Base-by-base conservation (phyloP, 2,329 filamentous ascomycete species). In the Davidsoniella neocaledoniae region DNA sequence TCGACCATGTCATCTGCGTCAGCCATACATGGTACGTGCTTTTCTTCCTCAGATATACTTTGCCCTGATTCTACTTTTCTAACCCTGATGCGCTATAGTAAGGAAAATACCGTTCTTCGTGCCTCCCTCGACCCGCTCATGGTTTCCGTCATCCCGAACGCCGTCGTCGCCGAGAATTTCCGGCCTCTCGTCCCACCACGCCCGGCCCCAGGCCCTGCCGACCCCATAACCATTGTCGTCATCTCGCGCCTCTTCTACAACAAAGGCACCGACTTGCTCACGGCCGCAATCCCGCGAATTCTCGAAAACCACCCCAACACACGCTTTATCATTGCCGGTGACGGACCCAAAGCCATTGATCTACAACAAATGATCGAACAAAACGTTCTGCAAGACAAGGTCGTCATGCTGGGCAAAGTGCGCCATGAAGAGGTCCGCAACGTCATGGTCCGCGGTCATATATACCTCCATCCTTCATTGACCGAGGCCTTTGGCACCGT, bases 211-310 rank as follows among this genome's bases (percentile, higher is more conserved):
- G 83, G 84, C 0, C 85, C 87, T 0, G 74, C 86, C 55, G 90
- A 95, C 58, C 83, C 79, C 9, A 90, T 98, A 58, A 95, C 87
- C 6, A 95, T 98, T 52, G 86, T 98, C 1, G 90, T 98, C 17
- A 94, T 98, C 54, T 95, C 88, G 7, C 86, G 91, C 17, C 77
- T 98, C 1, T 98, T 96, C 66, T 96, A 96, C 66, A 98, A 98
- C 66, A 98, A 98, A 63, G 91, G 91, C 53, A 96, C 86, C 1
- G 93, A 98, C 62, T 76, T 98, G 0, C 75, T 98, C n/a, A 94
- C 94, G 21, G 91, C 90, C 9, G 86, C 87, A 3, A 94, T 98
- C 49, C 91, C 91, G 0, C 81, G 88, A 44, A 94, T 98, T 48
- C 75, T 96, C 25, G 83, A 86, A 46, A 77, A 80, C 12, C 85